A percentile compares a stretch with the other conserved stretches of the same genome.
phyloP scores from a whole-genome alignment of 1,284 basidiomycete species.

The Mycena sp. region DNA sequence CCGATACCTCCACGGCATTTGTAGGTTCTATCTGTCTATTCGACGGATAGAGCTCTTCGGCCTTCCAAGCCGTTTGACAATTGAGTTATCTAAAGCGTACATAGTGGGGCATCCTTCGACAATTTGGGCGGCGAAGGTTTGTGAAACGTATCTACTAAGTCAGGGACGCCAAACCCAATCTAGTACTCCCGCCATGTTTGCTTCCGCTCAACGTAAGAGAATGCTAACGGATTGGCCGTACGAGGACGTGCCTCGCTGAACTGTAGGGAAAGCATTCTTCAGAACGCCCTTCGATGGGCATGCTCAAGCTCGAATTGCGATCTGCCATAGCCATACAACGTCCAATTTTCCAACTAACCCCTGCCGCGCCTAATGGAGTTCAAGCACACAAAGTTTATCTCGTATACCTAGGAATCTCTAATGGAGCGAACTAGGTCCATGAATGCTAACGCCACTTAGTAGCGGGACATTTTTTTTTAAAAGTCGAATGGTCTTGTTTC shows the following conservation, averaged over 20 bases:
- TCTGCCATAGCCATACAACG: too few relatives aligned
- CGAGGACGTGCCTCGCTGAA: too few relatives aligned
- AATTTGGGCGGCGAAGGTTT: constrained; percentile 9
- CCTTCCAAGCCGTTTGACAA: background rate
- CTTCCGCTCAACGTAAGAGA: constrained; percentile 21
- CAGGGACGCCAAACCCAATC: constrained; percentile 12
- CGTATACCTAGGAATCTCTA: too few relatives aligned
- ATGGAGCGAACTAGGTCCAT: constrained; percentile 19
- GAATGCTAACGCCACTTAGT: constrained; percentile 18
- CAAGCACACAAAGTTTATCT: background rate
- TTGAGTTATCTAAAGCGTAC: background rate
- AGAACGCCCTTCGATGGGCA: too few relatives aligned
- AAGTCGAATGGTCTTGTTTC: constrained; percentile 6
- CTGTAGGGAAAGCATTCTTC: too few relatives aligned
- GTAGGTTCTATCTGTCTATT: background rate
- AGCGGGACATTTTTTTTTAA: constrained; percentile 13
- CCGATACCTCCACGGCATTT: constrained; percentile 2
- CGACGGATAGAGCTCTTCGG: background rate
- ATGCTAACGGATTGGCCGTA: background rate
- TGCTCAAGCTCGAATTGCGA: background rate
- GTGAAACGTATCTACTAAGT: constrained; percentile 13
- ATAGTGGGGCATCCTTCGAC: background rate
- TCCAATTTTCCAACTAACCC: too few relatives aligned
- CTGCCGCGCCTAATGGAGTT: too few relatives aligned
- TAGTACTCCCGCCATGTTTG: constrained; percentile 3